phyloP scores from a whole-genome alignment of 2,329 filamentous ascomycete genomes.

The Fusarium redolens region DNA sequence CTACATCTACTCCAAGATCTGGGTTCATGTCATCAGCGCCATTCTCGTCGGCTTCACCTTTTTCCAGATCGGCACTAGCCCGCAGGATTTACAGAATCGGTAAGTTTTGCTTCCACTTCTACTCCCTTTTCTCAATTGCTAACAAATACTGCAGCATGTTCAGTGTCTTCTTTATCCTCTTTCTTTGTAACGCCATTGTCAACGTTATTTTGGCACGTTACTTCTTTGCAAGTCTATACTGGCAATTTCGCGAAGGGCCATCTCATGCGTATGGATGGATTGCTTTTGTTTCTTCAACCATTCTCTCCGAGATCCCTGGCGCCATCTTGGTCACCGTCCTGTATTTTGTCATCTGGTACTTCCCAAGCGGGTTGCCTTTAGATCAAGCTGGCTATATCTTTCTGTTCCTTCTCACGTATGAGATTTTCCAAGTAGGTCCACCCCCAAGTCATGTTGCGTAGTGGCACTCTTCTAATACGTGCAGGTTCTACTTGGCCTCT shows the following conservation, averaged over 20 bases:
- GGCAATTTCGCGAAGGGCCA: not conserved
- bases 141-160: accelerated
- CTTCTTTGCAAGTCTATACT: not conserved
- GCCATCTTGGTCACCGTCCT: not conserved
- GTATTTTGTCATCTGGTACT: not conserved
- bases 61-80: not conserved
- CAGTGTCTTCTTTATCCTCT: not conserved
- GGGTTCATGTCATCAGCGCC: not conserved
- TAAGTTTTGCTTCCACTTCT: not conserved
- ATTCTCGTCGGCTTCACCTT: not conserved
- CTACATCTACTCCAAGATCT: not conserved
- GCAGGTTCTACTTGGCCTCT: not conserved
- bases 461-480: not conserved
- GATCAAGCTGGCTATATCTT: not conserved
- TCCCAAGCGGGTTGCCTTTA: not conserved
- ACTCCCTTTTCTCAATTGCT: accelerated
- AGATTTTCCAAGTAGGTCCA: not conserved
- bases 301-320: not conserved
- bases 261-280: not conserved
- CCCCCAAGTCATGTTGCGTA: accelerated
- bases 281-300: not conserved
- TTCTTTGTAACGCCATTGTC: not conserved
- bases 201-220: not conserved
- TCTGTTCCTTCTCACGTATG: not conserved
- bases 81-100: not conserved